Base-by-base conservation (phyloP, 2,329 filamentous ascomycete genomes). In the Aspergillus sojae region DNA sequence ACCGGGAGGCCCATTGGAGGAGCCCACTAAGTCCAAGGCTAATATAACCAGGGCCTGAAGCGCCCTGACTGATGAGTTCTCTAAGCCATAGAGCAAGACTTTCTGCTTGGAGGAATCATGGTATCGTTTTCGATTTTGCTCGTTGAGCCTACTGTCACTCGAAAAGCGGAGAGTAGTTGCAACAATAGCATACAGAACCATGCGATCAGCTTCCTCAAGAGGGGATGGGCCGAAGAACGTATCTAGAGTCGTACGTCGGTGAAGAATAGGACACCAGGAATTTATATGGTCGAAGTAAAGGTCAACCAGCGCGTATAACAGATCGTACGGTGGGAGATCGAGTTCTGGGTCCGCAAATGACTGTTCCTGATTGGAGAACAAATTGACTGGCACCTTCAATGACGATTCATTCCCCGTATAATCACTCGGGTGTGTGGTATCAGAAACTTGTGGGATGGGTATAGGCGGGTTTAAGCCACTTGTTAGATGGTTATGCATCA, bases 201-300 rank as follows among this genome's bases (percentile, higher is more conserved):
- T 90, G 48, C 90, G 86, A 73, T 97, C 93, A 1, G 90, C 89
- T 77, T 96, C 92, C 43, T 94, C 91, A 2, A 95, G 81, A 1
- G 89, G 86, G 0, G 89, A 87, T 1, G 89, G 87, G 0, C 92
- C 92, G 69, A 97, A 97, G 0, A 97, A 83, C 0, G 89, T 88
- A 70, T 96, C 91, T 10, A 97, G 78, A 0, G 93, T 96, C 4
- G 90, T 89, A 72, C 91, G 89, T 26, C 92, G 88, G 77, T 97
- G 92, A n/a, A 97, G 82, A 28, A 97, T 95, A 0, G 94, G 93
- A 74, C 93, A 96, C 90, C 91, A 93, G 0, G 89, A 90, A 71
- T 93, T 92, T 74, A 93, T 87, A 71, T 93, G 88, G 66, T 92
- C 91, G 72, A 93, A 93, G 74, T 92, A 93, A 0, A 93, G 82